Evolutionary conservation across 768 basidiomycete species (phyloP).

Genomic region (Cantharellus cinnabarinus): DNA sequence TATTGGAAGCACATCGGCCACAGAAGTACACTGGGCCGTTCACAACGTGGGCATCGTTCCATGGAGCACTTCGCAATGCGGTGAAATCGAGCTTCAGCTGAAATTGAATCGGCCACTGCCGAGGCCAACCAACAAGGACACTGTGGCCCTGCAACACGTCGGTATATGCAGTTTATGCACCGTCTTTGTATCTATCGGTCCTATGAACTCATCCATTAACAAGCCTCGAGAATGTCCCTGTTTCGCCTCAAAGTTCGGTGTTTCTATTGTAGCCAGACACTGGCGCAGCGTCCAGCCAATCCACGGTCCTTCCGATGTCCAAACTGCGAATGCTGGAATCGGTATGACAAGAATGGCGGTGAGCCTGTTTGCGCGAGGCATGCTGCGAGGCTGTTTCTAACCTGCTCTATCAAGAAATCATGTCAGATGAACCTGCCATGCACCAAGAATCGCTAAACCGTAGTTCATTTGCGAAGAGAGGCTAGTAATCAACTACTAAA

Average conservation of each 20-base stretch:
- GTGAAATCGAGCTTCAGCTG: too few relatives aligned
- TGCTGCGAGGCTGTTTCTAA: background rate
- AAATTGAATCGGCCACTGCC: too few relatives aligned
- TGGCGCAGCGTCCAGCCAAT: slow-evolving; percentile 4
- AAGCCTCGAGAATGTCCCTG: background rate
- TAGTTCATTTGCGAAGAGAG: slow-evolving; percentile 49
- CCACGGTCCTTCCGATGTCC: slow-evolving; percentile 8
- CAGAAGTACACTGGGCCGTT: too few relatives aligned
- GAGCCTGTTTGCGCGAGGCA: background rate
- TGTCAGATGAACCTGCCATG: slow-evolving; percentile 79
- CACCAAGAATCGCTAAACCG: slow-evolving; percentile 55
- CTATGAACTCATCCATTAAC: background rate
- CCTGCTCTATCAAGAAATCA: slow-evolving; percentile 40
- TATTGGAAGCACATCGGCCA: too few relatives aligned
- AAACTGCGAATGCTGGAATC: slow-evolving; percentile 31
- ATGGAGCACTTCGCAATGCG: too few relatives aligned
- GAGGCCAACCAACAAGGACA: too few relatives aligned
- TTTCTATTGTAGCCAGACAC: slow-evolving; percentile 10
- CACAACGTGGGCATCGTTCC: too few relatives aligned
- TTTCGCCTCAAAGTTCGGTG: slow-evolving; percentile 3
- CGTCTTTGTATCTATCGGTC: too few relatives aligned
- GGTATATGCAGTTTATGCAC: too few relatives aligned
- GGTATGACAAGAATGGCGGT: slow-evolving; percentile 25
- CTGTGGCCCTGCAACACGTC: too few relatives aligned
- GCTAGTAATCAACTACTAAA: slow-evolving; percentile 17